Evolutionary conservation across 1,284 basidiomycete genomes (phyloP), one percentile per base, ranked within the genome.

Genomic region (Marasmius tenuissimus): DNA sequence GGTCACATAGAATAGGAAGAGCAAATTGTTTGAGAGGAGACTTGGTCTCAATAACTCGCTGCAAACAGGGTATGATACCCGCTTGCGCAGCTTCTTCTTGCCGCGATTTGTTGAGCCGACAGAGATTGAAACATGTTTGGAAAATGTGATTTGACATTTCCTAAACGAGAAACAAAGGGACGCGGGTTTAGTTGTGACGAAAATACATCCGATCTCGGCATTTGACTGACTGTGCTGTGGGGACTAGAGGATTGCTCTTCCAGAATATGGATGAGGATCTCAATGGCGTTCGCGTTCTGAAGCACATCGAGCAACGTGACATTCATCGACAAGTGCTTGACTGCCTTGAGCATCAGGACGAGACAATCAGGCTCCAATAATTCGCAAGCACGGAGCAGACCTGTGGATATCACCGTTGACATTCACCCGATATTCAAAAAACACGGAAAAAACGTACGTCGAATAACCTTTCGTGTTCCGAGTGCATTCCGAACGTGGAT

Each of bases 31-130:
- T 96, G 67, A 98, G 82, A 0, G 94, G 96, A 16, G 95, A 97
- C 63, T 87, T 92, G 11, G 88, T 91, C 69, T 90, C 85, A 62
- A 96, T 93, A 53, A 98, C 90, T 3, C 88, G 86, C 73, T 95
- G 92, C 45, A 99, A 83, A 66, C 93, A 87, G 1, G 97, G 94
- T 34, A 99, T 91, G 63, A 97, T 93, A 12, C 96, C 97, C 3
- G 94, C 94, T 69, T 96, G 91, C 0, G 96, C 96, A 4, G 97
- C 96, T 75, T 98, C 97, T 76, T 98, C 97, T 75, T 98, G 97
- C 60, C 96, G 82, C 1, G 88, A 86, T 75, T 96, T 97, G 76
- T 95, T 96, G 61, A 98, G 80, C n/a, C 94, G 87, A 72, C 95
- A 97, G 20, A 98, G 88, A 67, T 96, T 96, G 78, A 93, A 97